A percentile compares a stretch with the other conserved stretches of the same genome.
These are phyloP conservation scores for Stentor roeselii DNA, from an alignment of 73 alveolate genomes.

Conservation along the genomic window DNA sequence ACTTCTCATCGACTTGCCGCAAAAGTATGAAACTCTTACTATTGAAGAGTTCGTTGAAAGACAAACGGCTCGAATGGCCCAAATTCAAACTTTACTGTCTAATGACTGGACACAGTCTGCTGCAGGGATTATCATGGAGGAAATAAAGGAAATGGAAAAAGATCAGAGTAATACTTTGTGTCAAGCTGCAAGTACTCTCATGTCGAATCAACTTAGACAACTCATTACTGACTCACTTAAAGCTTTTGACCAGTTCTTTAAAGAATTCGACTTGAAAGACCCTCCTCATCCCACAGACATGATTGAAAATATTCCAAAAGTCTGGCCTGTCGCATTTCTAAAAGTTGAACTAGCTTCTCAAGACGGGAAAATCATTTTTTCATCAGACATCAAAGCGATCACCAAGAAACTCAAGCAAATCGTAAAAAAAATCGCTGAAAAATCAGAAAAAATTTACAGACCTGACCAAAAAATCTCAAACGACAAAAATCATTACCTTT, in stretches of 20 bases:
- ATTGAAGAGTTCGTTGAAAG: constrained; percentile 59
- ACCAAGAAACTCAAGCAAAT: constrained; percentile 54
- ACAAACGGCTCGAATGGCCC: constrained; percentile 54
- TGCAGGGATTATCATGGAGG: constrained; percentile 67
- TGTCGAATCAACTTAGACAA: constrained; percentile 84
- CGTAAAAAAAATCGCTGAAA: constrained; percentile 63
- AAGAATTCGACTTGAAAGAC: constrained; percentile 55
- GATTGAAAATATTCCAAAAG: background rate
- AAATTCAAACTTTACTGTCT: constrained; percentile 48
- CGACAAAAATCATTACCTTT: constrained; percentile 69
- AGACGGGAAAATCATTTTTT: constrained; percentile 67
- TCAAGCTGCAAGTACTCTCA: constrained; percentile 79
- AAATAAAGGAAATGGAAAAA: constrained; percentile 66
- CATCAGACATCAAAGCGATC: constrained; percentile 57
- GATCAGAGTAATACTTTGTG: constrained; percentile 83
- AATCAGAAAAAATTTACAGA: constrained; percentile 71
- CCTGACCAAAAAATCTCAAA: constrained; percentile 86
- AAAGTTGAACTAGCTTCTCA: constrained; percentile 60
- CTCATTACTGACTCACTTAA: constrained; percentile 69
- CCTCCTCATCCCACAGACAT: constrained; percentile 38
- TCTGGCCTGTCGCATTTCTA: constrained; percentile 69
- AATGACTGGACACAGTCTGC: constrained; percentile 71
- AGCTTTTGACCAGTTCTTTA: constrained; percentile 72
- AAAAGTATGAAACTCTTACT: constrained; percentile 74
- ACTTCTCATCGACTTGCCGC: constrained; percentile 77